phyloP scores from a whole-genome alignment of 2,329 filamentous ascomycete genomes.

The Hymenoscyphus linearis region DNA sequence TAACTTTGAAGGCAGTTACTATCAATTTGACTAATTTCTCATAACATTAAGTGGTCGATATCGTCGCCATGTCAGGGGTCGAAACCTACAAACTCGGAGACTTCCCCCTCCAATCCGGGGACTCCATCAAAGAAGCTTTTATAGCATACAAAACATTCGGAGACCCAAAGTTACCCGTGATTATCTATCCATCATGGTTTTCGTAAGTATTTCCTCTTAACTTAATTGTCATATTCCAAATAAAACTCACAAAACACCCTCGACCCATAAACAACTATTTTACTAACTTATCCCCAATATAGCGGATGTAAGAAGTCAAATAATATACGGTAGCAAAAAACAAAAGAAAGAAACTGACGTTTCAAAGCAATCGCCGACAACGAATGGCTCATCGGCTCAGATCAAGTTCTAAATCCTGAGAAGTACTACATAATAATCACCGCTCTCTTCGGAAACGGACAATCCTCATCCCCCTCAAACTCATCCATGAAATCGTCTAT shows the following conservation, averaged over 20 bases:
- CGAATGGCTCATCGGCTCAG: conserved; percentile 58
- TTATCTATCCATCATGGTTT: conserved; percentile 77
- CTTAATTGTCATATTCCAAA: no score
- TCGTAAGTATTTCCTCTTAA: conserved; percentile 36
- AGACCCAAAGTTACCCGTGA: conserved; percentile 52
- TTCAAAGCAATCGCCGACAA: conserved; percentile 59
- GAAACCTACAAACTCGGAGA: conserved; percentile 2
- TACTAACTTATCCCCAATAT: background rate
- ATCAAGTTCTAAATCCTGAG: conserved; percentile 51
- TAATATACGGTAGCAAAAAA: background rate
- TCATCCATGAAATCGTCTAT: conserved; percentile 54
- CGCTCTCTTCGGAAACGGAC: conserved; percentile 61
- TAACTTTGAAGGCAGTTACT: background rate
- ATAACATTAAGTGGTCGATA: background rate
- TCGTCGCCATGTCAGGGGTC: background rate
- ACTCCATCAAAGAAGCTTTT: conserved; percentile 55
- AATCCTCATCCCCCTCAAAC: conserved; percentile 65
- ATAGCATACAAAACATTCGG: conserved; percentile 77
- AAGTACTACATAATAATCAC: conserved; percentile 65
- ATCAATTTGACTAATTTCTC: no score
- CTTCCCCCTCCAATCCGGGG: conserved; percentile 42
- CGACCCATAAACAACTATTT: background rate
- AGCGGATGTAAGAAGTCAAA: conserved; percentile 40
- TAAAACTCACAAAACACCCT: no score
- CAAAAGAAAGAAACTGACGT: conserved; percentile 5